A percentile compares a stretch with the other conserved stretches of the same genome.
phyloP scores from a whole-genome alignment of 306 rosid species.

The Betula pendula region DNA sequence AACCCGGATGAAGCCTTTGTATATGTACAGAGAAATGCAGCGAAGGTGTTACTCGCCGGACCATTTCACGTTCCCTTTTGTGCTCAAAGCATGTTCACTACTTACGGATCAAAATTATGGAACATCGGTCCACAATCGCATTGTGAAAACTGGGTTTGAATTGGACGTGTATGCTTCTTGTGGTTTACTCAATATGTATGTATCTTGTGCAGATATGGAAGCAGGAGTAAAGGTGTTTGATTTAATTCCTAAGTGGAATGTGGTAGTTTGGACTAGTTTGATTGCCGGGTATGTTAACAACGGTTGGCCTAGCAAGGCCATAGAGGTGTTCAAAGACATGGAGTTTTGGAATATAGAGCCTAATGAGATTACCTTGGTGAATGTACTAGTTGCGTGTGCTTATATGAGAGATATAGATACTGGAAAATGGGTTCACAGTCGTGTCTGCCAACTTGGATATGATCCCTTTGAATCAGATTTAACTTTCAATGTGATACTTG shows the following conservation, averaged over 20 bases:
- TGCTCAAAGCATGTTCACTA: conserved; percentile 56
- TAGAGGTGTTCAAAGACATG: conserved; percentile 57
- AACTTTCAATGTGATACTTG: conserved; percentile 56
- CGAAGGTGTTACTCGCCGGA: conserved; percentile 55
- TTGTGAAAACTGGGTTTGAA: conserved; percentile 67
- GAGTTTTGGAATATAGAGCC: conserved; percentile 47
- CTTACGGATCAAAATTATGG: conserved; percentile 38
- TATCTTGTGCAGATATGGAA: conserved; percentile 39
- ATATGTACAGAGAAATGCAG: conserved; percentile 55
- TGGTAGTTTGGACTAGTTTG: conserved; percentile 82
- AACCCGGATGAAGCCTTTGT: conserved; percentile 49
- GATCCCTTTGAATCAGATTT: conserved; percentile 50
- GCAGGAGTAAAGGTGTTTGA: conserved; percentile 62
- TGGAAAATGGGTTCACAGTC: conserved; percentile 53
- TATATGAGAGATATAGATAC: conserved; percentile 54
- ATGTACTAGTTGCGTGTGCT: conserved; percentile 72
- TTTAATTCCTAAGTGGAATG: conserved; percentile 60
- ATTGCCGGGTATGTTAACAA: conserved; percentile 57
- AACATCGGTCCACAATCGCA: conserved; percentile 53
- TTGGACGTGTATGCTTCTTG: conserved; percentile 51
- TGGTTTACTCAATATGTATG: conserved; percentile 64
- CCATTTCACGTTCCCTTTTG: conserved; percentile 76
- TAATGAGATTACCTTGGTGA: conserved; percentile 73
- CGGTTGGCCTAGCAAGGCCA: conserved; percentile 35
- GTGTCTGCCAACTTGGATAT: conserved; percentile 46